Evolutionary conservation across 1,284 basidiomycete species (phyloP), one percentile per base, ranked within the genome.

Genomic region (Lentinula novae-zelandiae): DNA sequence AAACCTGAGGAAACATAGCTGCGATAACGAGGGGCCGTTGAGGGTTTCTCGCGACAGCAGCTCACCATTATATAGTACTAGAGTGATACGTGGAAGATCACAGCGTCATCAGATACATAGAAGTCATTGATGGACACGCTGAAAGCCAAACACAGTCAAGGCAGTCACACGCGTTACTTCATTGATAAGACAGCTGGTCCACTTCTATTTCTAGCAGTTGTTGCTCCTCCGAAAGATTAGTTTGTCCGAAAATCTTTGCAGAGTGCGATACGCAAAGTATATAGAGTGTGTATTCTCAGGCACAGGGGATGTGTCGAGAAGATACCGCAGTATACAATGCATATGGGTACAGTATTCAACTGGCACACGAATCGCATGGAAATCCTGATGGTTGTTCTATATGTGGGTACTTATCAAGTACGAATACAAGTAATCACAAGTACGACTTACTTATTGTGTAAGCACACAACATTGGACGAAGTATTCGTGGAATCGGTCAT

Each of bases 401-500:
- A 51, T 42, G 36, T 31, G 27, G 40, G 9, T 12, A 22, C 49
- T 39, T 38, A 50, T 50, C 48, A 58, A 51, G 46, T 42, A 44
- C 42, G 20, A 15, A 34, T 20, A 39, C 27, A 58, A 42, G 15
- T 2, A 31, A 58, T 52, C 50, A 58, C 49, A 58, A 40, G 57
- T 39, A 17, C 38, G 15, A 5, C 31, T 52, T 27, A 42, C 39
- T 13, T 44, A 31, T 15, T 10, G 22, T 20, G 42, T 15, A 8
- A 81, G 58, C 9, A 91, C 86, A 66, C 87, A 90, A 67, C 85
- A 78, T 58, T 78, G 78, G 38, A 95, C 78, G 67, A 94, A 95
- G 69, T 90, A 94, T 65, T 95, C 89, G 72, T 98, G 96, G 69
- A 98, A 91, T 39, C 96, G 84, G 60, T 84, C 78, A 71, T 99